Evolutionary conservation across 140 eudicot genomes (phyloP), one percentile per base, ranked within the genome.

Genomic region (Anethum foeniculum): DNA sequence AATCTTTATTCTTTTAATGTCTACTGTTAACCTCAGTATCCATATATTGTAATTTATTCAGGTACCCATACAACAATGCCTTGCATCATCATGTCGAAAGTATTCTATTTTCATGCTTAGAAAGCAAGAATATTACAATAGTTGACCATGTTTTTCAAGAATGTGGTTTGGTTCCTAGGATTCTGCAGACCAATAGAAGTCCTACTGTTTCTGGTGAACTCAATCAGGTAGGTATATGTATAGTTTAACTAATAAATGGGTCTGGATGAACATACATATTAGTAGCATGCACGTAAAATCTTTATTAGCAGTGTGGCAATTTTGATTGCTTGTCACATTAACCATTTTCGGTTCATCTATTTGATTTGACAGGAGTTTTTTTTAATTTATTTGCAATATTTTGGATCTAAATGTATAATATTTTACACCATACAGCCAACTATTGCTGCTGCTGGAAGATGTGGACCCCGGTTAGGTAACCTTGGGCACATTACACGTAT

Each of bases 1-100:
- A 77, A 18, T 52, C 69, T 30, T 49, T 77, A 10, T 7, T 28
- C 21, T 27, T 65, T 28, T 65, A 41, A 77, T 51, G 75, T 78
- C 27, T 49, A 54, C 27, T 23, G 41, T 27, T 38, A 39, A 39
- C 14, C 25, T 60, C 41, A 10, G 56, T 62, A 79, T 43, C 32
- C 25, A 14, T 27, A 15, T 73, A 13, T 27, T 74, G 12, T 44
- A n/a, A 78, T 65, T 81, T 38, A 21, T 88, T 78, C 82, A 93
- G 98, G 96, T 93, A 93, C 77, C 94, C 94, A 6, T 93, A 82
- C 90, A 91, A 93, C 81, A 93, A 91, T 83, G 92, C 95, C 71
- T 62, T 93, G 80, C 98, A 93, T 85, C 98, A 93, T 84, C 93
- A 91, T 79, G 96, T 88, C 23, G 96, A 91, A 85, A 92, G 91